phyloP scores from a whole-genome alignment of 805 yeast species.

The Diddensiella santjacobensis region DNA sequence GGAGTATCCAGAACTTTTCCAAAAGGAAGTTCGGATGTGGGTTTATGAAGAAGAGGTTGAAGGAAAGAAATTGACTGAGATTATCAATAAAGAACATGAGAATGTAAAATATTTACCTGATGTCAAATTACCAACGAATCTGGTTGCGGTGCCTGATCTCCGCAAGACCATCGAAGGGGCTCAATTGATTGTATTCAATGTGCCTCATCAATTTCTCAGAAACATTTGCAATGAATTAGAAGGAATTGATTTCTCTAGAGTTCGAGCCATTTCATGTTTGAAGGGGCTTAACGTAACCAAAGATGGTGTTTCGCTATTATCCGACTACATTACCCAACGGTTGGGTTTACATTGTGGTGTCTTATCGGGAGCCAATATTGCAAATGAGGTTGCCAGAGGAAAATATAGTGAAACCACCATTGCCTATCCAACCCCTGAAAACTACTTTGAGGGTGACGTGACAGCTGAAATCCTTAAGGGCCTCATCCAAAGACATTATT shows the following conservation, averaged over 20 bases:
- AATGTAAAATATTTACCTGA: constrained; percentile 94
- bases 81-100: constrained; percentile 86
- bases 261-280: constrained; percentile 90
- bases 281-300: constrained; percentile 91
- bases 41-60: constrained; percentile 79
- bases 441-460: constrained; percentile 68
- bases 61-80: constrained; percentile 80
- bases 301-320: constrained; percentile 78
- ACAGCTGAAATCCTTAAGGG: constrained; percentile 69
- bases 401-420: constrained; percentile 98
- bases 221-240: constrained; percentile 69
- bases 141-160: constrained; percentile 83
- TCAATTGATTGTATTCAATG: constrained; percentile 86
- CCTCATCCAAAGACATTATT: constrained; percentile 94
- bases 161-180: constrained; percentile 73
- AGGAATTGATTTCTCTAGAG: constrained; percentile 66
- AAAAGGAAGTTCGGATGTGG: constrained; percentile 87
- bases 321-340: constrained; percentile 72
- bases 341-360: constrained; percentile 94
- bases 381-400: constrained; percentile 93
- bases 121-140: constrained; percentile 78
- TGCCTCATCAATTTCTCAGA: constrained; percentile 94
- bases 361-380: constrained; percentile 93
- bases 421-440: constrained; percentile 75
- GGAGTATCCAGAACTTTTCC: constrained; percentile 68